phyloP scores from a whole-genome alignment of 2,329 filamentous ascomycete species.

The Cryphonectria radicalis region DNA sequence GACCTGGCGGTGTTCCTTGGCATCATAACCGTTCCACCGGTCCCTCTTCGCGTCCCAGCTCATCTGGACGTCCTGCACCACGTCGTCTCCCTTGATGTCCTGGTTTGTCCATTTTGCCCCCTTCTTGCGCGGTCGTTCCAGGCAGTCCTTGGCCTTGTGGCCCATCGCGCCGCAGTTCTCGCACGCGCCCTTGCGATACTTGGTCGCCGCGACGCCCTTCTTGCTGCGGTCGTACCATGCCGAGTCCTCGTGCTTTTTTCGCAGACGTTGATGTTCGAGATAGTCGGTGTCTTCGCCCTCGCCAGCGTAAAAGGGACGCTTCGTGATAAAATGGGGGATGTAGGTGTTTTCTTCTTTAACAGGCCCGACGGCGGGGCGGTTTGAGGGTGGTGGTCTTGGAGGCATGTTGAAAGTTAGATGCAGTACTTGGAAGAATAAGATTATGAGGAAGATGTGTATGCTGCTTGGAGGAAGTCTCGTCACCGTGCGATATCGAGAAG shows the following conservation, averaged over 20 bases:
- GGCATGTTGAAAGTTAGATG: slow-evolving; percentile 29
- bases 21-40: slow-evolving; percentile 97
- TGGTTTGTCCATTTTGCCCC: slow-evolving; percentile 91
- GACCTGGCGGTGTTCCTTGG: slow-evolving; percentile 82
- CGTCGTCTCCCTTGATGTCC: slow-evolving; percentile 91
- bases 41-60: slow-evolving; percentile 98
- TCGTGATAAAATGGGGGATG: slow-evolving; percentile 97
- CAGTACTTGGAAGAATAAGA: neutral
- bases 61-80: slow-evolving; percentile 81
- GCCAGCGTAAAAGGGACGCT: slow-evolving; percentile 92
- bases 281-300: slow-evolving; percentile 82
- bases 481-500: neutral
- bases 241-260: slow-evolving; percentile 73
- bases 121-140: slow-evolving; percentile 84
- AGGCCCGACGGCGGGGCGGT: slow-evolving; percentile 24
- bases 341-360: slow-evolving; percentile 94
- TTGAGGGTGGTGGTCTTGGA: slow-evolving; percentile 26
- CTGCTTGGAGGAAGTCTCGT: neutral
- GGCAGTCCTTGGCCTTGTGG: slow-evolving; percentile 92
- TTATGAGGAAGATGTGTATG: no score
- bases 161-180: slow-evolving; percentile 98
- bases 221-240: slow-evolving; percentile 94
- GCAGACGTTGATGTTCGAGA: slow-evolving; percentile 91
- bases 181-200: slow-evolving; percentile 96
- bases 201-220: slow-evolving; percentile 89